These are phyloP conservation scores for Chloranthus sessilifolius DNA, from an alignment of 164 flowering plant species.

Conservation along the genomic window DNA sequence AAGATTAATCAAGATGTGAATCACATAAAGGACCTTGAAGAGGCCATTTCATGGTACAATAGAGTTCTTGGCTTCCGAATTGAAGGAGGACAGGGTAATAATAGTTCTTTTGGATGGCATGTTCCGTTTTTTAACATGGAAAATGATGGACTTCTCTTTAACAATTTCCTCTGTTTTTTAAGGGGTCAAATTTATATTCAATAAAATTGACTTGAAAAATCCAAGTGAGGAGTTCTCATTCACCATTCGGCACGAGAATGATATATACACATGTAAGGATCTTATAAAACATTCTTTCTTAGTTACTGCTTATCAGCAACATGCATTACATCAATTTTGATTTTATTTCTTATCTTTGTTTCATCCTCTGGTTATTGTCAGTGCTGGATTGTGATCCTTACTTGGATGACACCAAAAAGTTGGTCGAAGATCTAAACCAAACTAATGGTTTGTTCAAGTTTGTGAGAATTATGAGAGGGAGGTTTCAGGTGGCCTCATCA, in stretches of 20 bases:
- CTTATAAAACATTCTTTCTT: neutral
- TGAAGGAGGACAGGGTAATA: slow-evolving; percentile 78
- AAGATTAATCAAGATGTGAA: slow-evolving; percentile 28
- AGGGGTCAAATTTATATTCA: slow-evolving; percentile 87
- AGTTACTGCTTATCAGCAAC: neutral
- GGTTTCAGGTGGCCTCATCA: slow-evolving; percentile 55
- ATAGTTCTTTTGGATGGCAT: neutral
- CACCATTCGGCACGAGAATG: slow-evolving; percentile 58
- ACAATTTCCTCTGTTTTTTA: slow-evolving; percentile 8
- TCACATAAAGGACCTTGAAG: slow-evolving; percentile 41
- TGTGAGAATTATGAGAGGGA: slow-evolving; percentile 78
- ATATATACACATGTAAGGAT: slow-evolving; percentile 71
- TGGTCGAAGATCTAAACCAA: slow-evolving; percentile 66
- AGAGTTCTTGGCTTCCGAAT: slow-evolving; percentile 73
- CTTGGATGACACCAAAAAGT: slow-evolving; percentile 44
- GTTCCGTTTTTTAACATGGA: neutral
- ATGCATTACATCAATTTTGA: neutral
- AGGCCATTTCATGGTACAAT: slow-evolving; percentile 85
- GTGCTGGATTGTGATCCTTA: slow-evolving; percentile 69
- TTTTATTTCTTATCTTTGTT: neutral
- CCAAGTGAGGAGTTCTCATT: slow-evolving; percentile 65
- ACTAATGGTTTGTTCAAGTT: slow-evolving; percentile 82
- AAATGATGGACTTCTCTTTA: neutral
- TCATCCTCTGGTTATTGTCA: slow-evolving; percentile 20
- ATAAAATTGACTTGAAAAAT: slow-evolving; percentile 43